phyloP scores from a whole-genome alignment of 345 rosid genomes.

The Eucalyptus marginata region DNA sequence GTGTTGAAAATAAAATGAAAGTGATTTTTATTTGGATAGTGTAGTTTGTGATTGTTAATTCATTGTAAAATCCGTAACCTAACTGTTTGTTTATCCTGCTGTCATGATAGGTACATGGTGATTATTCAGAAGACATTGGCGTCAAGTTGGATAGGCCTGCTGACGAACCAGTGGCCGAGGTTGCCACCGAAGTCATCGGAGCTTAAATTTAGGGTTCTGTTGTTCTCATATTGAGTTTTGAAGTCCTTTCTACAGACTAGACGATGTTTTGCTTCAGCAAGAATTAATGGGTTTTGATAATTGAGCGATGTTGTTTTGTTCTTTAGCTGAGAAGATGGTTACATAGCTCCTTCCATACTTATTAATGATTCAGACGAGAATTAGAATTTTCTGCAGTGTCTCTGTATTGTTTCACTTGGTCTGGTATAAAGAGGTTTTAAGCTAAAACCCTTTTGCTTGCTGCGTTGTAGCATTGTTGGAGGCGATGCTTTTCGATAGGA shows the following conservation, averaged over 20 bases:
- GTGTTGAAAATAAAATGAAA: background rate
- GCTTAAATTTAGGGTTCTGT: conserved; percentile 13
- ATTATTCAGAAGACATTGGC: conserved; percentile 76
- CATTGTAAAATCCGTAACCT: background rate
- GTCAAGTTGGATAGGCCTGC: conserved; percentile 75
- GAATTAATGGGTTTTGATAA: background rate
- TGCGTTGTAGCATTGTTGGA: background rate
- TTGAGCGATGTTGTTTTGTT: background rate
- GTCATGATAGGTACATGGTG: conserved; percentile 70
- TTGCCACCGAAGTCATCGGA: conserved; percentile 44
- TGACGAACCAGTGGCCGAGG: conserved; percentile 61
- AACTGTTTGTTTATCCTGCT: background rate
- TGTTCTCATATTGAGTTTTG: background rate
- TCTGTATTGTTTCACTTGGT: background rate
- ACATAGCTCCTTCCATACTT: background rate
- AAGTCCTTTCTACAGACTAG: background rate
- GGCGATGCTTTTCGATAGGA: background rate
- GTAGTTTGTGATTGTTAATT: background rate
- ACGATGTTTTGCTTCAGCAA: background rate
- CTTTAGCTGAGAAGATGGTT: background rate
- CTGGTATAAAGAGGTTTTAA: background rate
- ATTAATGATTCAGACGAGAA: background rate
- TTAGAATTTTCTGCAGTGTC: background rate
- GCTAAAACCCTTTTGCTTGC: background rate
- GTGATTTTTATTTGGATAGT: background rate